Evolutionary conservation across 495 filamentous ascomycete species (phyloP), one percentile per base, ranked within the genome.

Genomic region (Aspergillus indologenus): DNA sequence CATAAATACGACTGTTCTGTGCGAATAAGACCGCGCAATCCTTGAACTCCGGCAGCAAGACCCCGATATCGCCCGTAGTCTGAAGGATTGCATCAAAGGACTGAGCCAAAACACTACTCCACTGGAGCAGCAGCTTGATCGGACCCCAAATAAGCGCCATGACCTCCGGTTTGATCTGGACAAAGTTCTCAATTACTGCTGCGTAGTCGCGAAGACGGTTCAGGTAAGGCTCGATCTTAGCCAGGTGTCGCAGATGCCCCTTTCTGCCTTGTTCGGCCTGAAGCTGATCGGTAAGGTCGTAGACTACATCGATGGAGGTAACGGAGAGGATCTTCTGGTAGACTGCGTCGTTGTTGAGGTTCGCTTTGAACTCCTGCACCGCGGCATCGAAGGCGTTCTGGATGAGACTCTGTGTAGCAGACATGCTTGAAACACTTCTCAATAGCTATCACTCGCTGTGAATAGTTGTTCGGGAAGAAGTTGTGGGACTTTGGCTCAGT

Each of bases 91-190:
- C 23, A 23, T 51, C 48, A 21, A 51, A 51, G 6, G 48, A n/a
- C 1, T 5, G 7, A 9, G 48, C 17, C 18, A 51, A 3, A 8
- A 22, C 18, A 23, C 21, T 8, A 17, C 18, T 22, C 48, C 48
- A 51, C 22, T 8, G 21, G 18, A 51, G 15, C 0, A 51, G 48
- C 21, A 51, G 48, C 48, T 51, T 21, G 17, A 51, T 2, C 15
- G 48, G 48, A 51, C 48, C 48, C 48, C 48, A 51, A 15, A 51
- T 51, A 8, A 51, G 22, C 15, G 48, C 48, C 6, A 51, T 5
- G n/a, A n/a, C n/a, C 48, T 51, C 48, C 2, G 48, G 48, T 17
- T 51, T 51, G 5, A 23, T 20, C 15, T 51, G 48, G 8, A 51
- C 8, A 24, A 51, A 51, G 15, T 8, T 15, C 23, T 21, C 22